Evolutionary conservation across 805 yeast species (phyloP).

Genomic region (Lachancea nothofagi): DNA sequence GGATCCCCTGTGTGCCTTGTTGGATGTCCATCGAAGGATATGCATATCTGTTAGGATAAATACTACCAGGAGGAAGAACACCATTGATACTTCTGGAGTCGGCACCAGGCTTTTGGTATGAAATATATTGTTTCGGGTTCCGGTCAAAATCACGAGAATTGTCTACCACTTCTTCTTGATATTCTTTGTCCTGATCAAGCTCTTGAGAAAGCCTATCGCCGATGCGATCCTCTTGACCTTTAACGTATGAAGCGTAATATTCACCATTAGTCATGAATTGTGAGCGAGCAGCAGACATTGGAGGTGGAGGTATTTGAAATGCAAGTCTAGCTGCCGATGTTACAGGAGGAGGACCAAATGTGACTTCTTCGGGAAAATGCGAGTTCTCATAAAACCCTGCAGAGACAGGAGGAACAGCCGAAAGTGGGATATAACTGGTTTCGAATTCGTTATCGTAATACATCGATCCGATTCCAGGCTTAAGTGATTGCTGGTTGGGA

Average conservation of each 20-base stretch:
- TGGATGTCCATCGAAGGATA: constrained; percentile 9
- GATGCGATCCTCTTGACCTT: constrained; percentile 11
- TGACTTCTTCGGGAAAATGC: constrained; percentile 10
- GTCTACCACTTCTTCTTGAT: constrained; percentile 9
- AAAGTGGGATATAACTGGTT: constrained; percentile 6
- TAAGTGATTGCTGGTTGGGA: constrained; percentile 20
- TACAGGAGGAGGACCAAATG: constrained; percentile 7
- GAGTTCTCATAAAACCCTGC: constrained; percentile 13
- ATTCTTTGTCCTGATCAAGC: constrained; percentile 8
- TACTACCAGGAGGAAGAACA: constrained; percentile 3
- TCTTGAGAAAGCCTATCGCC: constrained; percentile 9
- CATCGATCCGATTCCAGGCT: constrained; percentile 2
- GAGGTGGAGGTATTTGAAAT: constrained; percentile 15
- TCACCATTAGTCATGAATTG: constrained; percentile 25
- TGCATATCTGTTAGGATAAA: constrained; percentile 12
- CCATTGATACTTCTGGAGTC: constrained; percentile 6
- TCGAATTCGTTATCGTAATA: constrained; percentile 12
- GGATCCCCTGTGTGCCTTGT: constrained; percentile 9
- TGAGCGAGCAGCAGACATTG: constrained; percentile 19
- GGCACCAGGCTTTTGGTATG: constrained; percentile 7
- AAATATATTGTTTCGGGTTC: constrained; percentile 9
- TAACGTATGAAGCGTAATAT: constrained; percentile 17
- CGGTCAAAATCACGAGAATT: constrained; percentile 9
- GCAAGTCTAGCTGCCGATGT: constrained; percentile 8
- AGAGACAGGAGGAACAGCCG: constrained; percentile 12